phyloP scores from a whole-genome alignment of 1,139 yeast species.

The Lodderomyces jiufengensis region DNA sequence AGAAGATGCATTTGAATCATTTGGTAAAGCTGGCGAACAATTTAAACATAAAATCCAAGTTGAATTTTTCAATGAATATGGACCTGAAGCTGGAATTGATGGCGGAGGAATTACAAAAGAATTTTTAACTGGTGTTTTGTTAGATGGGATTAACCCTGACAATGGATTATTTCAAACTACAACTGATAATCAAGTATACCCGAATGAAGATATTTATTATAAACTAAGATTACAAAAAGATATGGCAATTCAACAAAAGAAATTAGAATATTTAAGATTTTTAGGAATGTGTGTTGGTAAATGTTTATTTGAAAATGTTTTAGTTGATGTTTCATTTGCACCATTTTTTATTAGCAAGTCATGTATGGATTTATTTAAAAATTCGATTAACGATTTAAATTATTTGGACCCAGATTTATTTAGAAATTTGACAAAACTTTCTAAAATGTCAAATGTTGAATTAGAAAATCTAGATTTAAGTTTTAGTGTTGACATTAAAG shows the following conservation, averaged over 20 bases:
- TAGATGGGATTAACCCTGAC: slow-evolving; percentile 58
- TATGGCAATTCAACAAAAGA: slow-evolving; percentile 23
- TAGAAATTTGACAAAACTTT: slow-evolving; percentile 58
- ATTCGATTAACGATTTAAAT: slow-evolving; percentile 74
- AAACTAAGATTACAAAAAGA: slow-evolving; percentile 24
- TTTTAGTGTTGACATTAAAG: slow-evolving; percentile 56
- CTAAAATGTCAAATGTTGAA: slow-evolving; percentile 55
- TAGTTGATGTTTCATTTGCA: slow-evolving; percentile 82
- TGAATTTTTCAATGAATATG: slow-evolving; percentile 63
- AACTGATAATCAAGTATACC: slow-evolving; percentile 63
- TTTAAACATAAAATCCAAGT: slow-evolving; percentile 64
- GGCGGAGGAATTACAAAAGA: slow-evolving; percentile 98
- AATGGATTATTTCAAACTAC: slow-evolving; percentile 48
- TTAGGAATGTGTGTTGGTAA: slow-evolving; percentile 84
- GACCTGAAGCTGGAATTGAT: slow-evolving; percentile 83
- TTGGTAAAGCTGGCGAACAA: slow-evolving; percentile 37
- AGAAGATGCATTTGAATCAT: slow-evolving; percentile 69
- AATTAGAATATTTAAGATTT: slow-evolving; percentile 50
- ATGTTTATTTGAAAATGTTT: slow-evolving; percentile 79
- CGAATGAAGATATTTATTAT: slow-evolving; percentile 58
- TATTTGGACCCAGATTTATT: slow-evolving; percentile 70
- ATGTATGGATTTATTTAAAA: slow-evolving; percentile 42
- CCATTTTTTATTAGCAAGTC: slow-evolving; percentile 81
- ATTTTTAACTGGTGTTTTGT: slow-evolving; percentile 68
- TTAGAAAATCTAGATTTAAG: slow-evolving; percentile 57